phyloP scores from a whole-genome alignment of 2,329 filamentous ascomycete genomes.

The Cryphonectria carpinicola region DNA sequence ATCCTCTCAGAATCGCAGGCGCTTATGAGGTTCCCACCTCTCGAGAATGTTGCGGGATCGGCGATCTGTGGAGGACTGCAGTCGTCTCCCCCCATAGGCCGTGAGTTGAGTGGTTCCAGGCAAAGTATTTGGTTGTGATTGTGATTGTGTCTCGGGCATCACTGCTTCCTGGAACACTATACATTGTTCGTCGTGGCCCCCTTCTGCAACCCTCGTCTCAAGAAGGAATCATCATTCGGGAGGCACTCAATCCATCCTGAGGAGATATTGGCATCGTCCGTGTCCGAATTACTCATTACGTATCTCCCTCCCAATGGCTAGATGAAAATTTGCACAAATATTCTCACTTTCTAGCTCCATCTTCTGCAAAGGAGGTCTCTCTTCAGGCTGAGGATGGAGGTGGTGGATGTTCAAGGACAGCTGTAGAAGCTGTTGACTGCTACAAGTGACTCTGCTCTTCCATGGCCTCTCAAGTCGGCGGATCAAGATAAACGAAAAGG shows the following conservation, averaged over 20 bases:
- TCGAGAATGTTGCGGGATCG: background rate
- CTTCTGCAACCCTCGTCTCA: background rate
- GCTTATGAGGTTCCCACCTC: background rate
- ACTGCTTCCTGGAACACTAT: background rate
- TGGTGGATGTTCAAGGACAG: background rate
- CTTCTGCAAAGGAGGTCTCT: background rate
- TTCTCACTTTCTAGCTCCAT: background rate
- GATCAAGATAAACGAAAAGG: no score
- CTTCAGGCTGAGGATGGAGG: background rate
- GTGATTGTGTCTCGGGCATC: background rate
- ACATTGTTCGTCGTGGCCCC: background rate
- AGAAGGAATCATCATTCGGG: background rate
- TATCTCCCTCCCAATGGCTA: background rate
- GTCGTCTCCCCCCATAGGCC: background rate
- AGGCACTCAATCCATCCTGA: no score
- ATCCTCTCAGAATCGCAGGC: background rate
- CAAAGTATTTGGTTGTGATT: background rate
- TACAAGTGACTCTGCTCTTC: no score
- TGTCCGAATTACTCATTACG: background rate
- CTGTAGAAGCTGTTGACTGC: background rate
- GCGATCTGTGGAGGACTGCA: background rate
- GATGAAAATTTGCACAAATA: background rate
- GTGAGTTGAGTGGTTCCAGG: background rate
- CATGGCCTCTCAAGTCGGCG: background rate
- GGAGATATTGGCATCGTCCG: no score